These are phyloP conservation scores for Scutellaria galericulata DNA, from an alignment of 257 asterid genomes.

Conservation along the genomic window DNA sequence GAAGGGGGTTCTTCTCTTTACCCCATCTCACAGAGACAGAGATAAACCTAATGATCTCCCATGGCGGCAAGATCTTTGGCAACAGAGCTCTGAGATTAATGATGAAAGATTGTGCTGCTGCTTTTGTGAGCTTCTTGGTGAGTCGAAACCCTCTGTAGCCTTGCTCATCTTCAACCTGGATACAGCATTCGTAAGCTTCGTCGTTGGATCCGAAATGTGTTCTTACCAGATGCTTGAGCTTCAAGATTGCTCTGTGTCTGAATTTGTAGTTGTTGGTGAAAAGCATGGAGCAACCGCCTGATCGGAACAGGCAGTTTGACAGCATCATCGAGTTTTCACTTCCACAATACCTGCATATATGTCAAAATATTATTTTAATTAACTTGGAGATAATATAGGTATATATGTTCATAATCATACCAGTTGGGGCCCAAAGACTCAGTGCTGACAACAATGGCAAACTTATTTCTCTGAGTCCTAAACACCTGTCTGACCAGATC, in stretches of 20 bases:
- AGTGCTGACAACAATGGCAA: constrained; percentile 45
- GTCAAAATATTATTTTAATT: no score
- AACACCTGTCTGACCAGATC: constrained; percentile 43
- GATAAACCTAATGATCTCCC: constrained; percentile 31
- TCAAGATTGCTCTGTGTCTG: constrained; percentile 13
- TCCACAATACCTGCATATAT: constrained; percentile 36
- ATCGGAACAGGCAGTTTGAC: constrained; percentile 43
- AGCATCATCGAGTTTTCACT: constrained; percentile 45
- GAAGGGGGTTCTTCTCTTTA: background rate
- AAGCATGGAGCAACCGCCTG: constrained; percentile 48
- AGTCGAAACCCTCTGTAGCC: constrained; percentile 39
- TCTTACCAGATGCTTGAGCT: constrained; percentile 35
- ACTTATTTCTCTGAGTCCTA: constrained; percentile 21
- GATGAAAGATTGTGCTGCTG: constrained; percentile 38
- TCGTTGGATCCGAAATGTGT: constrained; percentile 37
- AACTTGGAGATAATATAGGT: no score
- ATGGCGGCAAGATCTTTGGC: constrained; percentile 42
- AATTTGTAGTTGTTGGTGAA: constrained; percentile 25
- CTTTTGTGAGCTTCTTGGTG: constrained; percentile 31
- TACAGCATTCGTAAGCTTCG: constrained; percentile 38
- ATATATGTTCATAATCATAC: no score
- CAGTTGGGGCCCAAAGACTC: constrained; percentile 42
- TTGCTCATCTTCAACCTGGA: constrained; percentile 37
- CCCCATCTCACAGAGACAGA: constrained; percentile 18
- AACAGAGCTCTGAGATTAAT: constrained; percentile 34